phyloP scores from a whole-genome alignment of 768 basidiomycete species.

The Suillus luteus region DNA sequence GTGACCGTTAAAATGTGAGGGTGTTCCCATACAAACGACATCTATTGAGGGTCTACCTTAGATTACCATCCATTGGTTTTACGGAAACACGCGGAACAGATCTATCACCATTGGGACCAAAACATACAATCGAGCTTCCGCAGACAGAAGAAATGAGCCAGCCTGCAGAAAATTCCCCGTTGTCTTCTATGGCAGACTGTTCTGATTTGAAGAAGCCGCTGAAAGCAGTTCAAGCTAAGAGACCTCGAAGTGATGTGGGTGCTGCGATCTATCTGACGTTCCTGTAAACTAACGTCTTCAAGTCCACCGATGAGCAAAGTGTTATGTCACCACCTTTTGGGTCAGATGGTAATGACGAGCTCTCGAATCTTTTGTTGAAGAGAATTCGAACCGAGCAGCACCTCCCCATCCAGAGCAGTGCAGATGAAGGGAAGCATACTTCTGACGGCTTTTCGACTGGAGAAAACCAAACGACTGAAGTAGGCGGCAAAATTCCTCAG shows the following conservation, averaged over 20 bases:
- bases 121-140: conserved; percentile 1
- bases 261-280: neutral
- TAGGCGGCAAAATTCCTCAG: too few species aligned
- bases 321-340: neutral
- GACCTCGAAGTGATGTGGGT: neutral
- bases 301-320: neutral
- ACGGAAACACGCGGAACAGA: neutral
- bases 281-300: neutral
- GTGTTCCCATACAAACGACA: neutral
- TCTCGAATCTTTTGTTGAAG: neutral
- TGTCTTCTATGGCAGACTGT: neutral
- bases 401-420: neutral
- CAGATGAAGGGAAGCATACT: neutral
- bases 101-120: neutral
- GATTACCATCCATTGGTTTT: neutral
- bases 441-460: neutral
- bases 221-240: conserved; percentile 4
- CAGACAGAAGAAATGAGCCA: neutral
- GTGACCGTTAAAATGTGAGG: neutral
- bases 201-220: neutral
- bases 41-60: neutral
- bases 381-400: conserved; percentile 6
- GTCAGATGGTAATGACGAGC: neutral
- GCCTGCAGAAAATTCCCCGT: neutral
- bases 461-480: neutral